Percentiles rank a stretch among this genome's conserved stretches.
phyloP scores from a whole-genome alignment of 2,329 filamentous ascomycete genomes.

The Diaporthe eres region DNA sequence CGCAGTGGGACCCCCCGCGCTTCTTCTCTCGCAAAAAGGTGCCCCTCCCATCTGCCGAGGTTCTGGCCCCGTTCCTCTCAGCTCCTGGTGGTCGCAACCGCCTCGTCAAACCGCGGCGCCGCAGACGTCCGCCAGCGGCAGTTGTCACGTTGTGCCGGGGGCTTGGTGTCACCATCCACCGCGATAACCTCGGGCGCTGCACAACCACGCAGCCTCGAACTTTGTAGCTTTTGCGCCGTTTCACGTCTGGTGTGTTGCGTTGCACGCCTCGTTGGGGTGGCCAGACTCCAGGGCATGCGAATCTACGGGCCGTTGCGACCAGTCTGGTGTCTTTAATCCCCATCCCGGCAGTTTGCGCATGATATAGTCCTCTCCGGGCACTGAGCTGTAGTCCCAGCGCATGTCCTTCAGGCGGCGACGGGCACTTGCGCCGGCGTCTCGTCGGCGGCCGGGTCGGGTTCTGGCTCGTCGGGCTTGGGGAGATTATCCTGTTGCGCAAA shows the following conservation, averaged over 20 bases:
- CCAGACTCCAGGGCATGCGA: background rate
- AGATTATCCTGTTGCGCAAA: slow-evolving; percentile 57
- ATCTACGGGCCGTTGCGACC: background rate
- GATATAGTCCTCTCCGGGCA: background rate
- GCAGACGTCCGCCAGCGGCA: background rate
- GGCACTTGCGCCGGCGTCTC: slow-evolving; percentile 54
- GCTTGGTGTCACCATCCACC: background rate
- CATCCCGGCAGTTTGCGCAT: background rate
- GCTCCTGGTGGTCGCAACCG: background rate
- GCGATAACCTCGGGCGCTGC: background rate
- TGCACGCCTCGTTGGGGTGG: background rate
- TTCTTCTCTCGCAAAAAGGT: background rate
- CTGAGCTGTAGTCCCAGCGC: background rate
- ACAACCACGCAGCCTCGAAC: background rate
- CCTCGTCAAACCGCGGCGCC: background rate
- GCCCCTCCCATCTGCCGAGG: slow-evolving; percentile 20
- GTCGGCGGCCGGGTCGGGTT: slow-evolving; percentile 47
- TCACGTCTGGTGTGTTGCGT: background rate
- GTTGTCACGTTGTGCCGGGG: slow-evolving; percentile 28
- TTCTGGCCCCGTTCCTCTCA: too few relatives aligned
- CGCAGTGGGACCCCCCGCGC: background rate
- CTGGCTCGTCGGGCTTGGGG: slow-evolving; percentile 57
- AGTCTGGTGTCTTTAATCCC: too few relatives aligned
- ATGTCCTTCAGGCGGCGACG: slow-evolving; percentile 55
- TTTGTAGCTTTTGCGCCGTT: background rate